These are phyloP conservation scores for Breynia disticha DNA, from an alignment of 441 rosid genomes.

Conservation along the genomic window DNA sequence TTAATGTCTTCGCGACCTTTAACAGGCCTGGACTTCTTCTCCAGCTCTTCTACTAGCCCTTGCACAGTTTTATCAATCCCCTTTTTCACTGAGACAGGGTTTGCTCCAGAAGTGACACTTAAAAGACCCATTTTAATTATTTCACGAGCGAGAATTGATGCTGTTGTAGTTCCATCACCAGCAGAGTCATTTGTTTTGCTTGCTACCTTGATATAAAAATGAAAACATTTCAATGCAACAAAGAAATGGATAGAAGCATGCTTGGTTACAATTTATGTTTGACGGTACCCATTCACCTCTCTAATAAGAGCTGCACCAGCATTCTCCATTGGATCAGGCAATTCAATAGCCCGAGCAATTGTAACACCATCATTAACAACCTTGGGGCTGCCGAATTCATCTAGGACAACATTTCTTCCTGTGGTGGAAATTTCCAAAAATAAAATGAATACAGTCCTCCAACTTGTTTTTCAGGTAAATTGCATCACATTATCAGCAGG, in stretches of 20 bases:
- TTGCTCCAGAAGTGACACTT: slow-evolving; percentile 90
- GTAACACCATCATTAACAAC: slow-evolving; percentile 99
- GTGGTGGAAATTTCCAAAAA: slow-evolving; percentile 3
- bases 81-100: slow-evolving; percentile 78
- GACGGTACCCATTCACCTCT: slow-evolving; percentile 81
- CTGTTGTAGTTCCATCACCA: slow-evolving; percentile 99
- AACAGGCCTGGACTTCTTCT: slow-evolving; percentile 77
- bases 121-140: slow-evolving; percentile 76
- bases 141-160: slow-evolving; percentile 84
- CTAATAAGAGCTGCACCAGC: slow-evolving; percentile 97
- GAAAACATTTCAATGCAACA: slow-evolving; percentile 1
- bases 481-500: too few relatives aligned
- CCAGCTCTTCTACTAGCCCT: slow-evolving; percentile 65
- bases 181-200: slow-evolving; percentile 97
- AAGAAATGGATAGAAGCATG: background rate
- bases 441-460: background rate
- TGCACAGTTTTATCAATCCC: slow-evolving; percentile 89
- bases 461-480: too few relatives aligned
- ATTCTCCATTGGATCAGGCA: slow-evolving; percentile 89
- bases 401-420: slow-evolving; percentile 97
- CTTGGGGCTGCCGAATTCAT: slow-evolving; percentile 89
- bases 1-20: slow-evolving; percentile 81
- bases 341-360: slow-evolving; percentile 87
- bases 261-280: too few relatives aligned
- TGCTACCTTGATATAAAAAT: slow-evolving; percentile 51